Evolutionary conservation across 495 filamentous ascomycete genomes (phyloP).

Genomic region (Aeminium ludgeri): DNA sequence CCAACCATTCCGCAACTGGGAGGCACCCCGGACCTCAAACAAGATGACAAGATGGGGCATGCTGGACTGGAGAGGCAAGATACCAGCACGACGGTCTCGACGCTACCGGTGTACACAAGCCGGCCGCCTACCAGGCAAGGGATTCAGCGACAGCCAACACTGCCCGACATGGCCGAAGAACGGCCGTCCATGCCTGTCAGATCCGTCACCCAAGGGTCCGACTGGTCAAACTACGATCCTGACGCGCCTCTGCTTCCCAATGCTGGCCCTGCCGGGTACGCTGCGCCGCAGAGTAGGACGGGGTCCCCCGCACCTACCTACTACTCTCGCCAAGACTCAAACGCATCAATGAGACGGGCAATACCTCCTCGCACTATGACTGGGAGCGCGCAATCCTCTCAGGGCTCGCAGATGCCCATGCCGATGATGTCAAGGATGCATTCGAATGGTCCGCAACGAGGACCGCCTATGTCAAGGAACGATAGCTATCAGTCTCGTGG

Average conservation of each 20-base stretch:
- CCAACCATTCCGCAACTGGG: constrained; percentile 16
- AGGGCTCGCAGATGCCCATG: constrained; percentile 1
- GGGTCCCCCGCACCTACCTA: constrained; percentile 18
- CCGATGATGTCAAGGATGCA: constrained; percentile 3
- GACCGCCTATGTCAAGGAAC: constrained; percentile 3
- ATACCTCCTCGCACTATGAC: constrained; percentile 9
- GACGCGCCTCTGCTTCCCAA: constrained; percentile 40
- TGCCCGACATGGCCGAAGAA: constrained; percentile 26
- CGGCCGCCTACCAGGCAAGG: constrained; percentile 35
- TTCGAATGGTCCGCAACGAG: constrained; percentile 2
- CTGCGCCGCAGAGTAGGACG: constrained; percentile 4
- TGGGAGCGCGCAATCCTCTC: constrained; percentile 1
- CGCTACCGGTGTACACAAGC: constrained; percentile 44
- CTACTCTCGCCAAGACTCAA: constrained; percentile 8
- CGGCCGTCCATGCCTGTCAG: constrained; percentile 25
- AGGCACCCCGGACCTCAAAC: constrained; percentile 6
- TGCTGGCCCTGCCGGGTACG: constrained; percentile 43
- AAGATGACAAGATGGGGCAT: constrained; percentile 36
- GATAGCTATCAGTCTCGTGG: constrained; percentile 1
- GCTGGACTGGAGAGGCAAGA: constrained; percentile 41
- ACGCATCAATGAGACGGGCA: constrained; percentile 6
- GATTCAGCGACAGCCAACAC: constrained; percentile 24
- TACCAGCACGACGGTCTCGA: constrained; percentile 41
- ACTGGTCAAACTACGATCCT: constrained; percentile 35
- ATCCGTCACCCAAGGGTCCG: constrained; percentile 30